These are phyloP conservation scores for Papiliotrema laurentii DNA, from an alignment of 1,284 basidiomycete genomes.

Conservation along the genomic window DNA sequence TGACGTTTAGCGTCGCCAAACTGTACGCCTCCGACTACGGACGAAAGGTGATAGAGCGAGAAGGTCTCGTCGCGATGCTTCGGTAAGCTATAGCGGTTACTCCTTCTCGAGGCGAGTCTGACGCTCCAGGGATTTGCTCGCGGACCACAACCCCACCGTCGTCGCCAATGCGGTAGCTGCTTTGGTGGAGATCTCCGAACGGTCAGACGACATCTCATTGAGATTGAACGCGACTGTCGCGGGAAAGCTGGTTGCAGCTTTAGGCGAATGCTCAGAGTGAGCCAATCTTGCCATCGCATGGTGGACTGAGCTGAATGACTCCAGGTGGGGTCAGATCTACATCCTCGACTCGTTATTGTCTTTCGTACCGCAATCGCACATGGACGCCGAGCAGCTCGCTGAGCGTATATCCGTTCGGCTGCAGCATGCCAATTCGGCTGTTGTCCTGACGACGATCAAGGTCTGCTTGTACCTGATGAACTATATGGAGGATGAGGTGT, in stretches of 20 bases:
- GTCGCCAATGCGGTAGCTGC: constrained; percentile 97
- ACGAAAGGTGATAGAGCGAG: constrained; percentile 73
- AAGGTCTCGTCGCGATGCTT: constrained; percentile 84
- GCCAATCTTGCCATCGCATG: constrained; percentile 11
- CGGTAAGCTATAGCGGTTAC: constrained; percentile 53
- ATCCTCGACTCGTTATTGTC: constrained; percentile 92
- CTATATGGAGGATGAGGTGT: constrained; percentile 86
- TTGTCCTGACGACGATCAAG: constrained; percentile 93
- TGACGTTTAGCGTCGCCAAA: constrained; percentile 68
- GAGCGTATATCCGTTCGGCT: constrained; percentile 89
- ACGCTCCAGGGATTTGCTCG: constrained; percentile 55
- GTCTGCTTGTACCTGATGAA: constrained; percentile 96
- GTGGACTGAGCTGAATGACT: constrained; percentile 8
- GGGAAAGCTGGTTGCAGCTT: constrained; percentile 80
- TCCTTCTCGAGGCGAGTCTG: neutral
- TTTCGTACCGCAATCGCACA: constrained; percentile 80
- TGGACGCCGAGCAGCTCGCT: constrained; percentile 88
- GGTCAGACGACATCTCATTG: constrained; percentile 55
- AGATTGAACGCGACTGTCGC: constrained; percentile 47
- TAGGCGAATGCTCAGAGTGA: constrained; percentile 99
- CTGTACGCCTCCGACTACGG: constrained; percentile 90
- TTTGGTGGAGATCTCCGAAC: constrained; percentile 72
- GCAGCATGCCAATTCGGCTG: constrained; percentile 91
- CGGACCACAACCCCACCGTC: constrained; percentile 91
- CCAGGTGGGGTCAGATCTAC: constrained; percentile 97